Conservation (phyloP, 169 alveolate genomes). For the Cryptosporidium viatorum region DNA sequence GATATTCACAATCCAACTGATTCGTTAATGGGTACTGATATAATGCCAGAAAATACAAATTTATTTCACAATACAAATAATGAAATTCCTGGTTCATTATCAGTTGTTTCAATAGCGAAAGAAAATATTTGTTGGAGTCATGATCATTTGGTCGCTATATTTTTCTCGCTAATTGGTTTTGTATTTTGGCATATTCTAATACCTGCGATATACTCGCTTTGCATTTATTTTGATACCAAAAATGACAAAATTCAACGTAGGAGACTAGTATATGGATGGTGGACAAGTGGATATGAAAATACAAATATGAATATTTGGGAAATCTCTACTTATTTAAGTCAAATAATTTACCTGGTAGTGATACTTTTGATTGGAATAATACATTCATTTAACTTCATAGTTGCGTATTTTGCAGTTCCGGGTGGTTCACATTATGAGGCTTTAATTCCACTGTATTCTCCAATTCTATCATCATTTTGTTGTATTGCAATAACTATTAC, state of each 20-base stretch:
- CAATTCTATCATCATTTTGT: conserved; percentile 18
- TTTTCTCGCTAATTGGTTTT: not conserved
- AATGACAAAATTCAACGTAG: conserved; percentile 52
- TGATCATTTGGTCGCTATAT: conserved; percentile 38
- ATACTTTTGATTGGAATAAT: not conserved
- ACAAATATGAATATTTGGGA: conserved; percentile 48
- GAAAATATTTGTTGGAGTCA: conserved; percentile 59
- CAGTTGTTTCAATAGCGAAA: conserved; percentile 44
- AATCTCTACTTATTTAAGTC: conserved; percentile 17
- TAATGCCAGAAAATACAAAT: not conserved
- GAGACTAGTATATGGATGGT: conserved; percentile 71
- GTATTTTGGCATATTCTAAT: conserved; percentile 36
- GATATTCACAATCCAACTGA: conserved; percentile 12
- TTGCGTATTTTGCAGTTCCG: conserved; percentile 44
- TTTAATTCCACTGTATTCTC: not conserved
- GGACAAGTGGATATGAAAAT: conserved; percentile 70
- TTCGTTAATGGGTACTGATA: not conserved
- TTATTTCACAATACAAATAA: not conserved
- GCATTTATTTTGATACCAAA: conserved; percentile 29
- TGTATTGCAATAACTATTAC: conserved; percentile 14
- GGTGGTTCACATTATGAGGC: conserved; percentile 64
- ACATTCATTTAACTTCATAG: not conserved
- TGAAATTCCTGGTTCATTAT: conserved; percentile 22
- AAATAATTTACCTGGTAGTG: conserved; percentile 13
- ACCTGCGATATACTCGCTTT: conserved; percentile 30